Percentiles rank a stretch among this genome's conserved stretches.
Conservation (phyloP, 2,329 filamentous ascomycete species). For the Colletotrichum graminicola region DNA sequence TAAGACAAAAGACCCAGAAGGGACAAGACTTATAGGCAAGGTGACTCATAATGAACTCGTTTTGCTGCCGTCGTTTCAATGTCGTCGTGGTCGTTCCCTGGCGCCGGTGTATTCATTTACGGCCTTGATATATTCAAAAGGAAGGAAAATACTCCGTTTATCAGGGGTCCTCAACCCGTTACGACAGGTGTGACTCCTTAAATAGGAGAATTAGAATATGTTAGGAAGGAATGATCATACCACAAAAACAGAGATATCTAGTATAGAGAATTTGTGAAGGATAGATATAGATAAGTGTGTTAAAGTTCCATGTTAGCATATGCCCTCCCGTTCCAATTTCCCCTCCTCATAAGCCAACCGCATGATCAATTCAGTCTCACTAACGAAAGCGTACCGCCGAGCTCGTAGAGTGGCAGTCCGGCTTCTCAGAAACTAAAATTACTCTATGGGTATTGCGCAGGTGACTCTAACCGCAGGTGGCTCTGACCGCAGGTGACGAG, state of each 20-base stretch:
- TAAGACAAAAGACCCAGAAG: neutral
- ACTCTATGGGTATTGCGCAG: neutral
- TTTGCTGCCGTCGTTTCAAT: neutral
- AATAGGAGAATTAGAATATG: neutral
- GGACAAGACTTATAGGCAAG: neutral
- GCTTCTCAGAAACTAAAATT: neutral
- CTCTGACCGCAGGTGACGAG: neutral
- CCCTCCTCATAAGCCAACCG: neutral
- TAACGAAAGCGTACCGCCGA: neutral
- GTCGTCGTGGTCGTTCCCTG: neutral
- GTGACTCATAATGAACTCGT: neutral
- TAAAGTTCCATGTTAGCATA: neutral
- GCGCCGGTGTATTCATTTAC: neutral
- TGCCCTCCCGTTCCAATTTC: neutral
- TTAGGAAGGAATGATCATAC: neutral
- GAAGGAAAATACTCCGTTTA: neutral
- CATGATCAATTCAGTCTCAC: neutral
- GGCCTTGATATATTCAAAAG: neutral
- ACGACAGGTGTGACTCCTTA: neutral
- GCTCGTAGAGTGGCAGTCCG: neutral
- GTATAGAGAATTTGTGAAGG: neutral
- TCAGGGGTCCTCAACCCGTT: neutral
- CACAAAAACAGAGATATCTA: neutral
- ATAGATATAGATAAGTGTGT: neutral
- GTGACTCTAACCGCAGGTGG: neutral